These are phyloP conservation scores for Globisporangium echinulatum DNA, from an alignment of 352 stramenopile genomes.

Conservation along the genomic window DNA sequence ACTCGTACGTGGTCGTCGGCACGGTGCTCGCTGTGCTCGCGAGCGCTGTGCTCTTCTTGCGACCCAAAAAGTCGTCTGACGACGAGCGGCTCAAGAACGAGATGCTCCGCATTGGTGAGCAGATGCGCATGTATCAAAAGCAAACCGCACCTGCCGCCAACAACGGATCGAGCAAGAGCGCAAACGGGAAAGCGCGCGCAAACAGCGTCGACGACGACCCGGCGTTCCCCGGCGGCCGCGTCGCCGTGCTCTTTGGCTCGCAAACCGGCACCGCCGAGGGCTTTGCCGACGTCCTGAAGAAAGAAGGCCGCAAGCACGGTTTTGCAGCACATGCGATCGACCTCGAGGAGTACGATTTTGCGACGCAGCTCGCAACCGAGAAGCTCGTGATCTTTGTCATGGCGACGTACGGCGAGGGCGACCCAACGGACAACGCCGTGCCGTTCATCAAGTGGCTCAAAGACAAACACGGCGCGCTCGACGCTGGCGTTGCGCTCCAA, in stretches of 20 bases:
- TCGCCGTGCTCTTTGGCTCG: conserved; percentile 91
- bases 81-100: conserved; percentile 64
- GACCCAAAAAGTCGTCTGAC: conserved; percentile 41
- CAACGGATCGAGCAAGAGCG: not conserved
- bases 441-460: conserved; percentile 92
- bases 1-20: conserved; percentile 64
- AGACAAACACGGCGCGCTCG: conserved; percentile 45
- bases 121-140: conserved; percentile 83
- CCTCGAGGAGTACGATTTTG: conserved; percentile 92
- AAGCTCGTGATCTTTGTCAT: conserved; percentile 91
- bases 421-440: conserved; percentile 96
- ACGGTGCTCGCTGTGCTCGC: conserved; percentile 63
- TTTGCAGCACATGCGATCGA: conserved; percentile 88
- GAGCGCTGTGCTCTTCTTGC: conserved; percentile 54
- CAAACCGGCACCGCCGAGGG: conserved; percentile 66
- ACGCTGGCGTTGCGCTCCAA: not conserved
- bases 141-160: conserved; percentile 21
- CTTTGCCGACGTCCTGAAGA: conserved; percentile 92
- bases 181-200: not conserved
- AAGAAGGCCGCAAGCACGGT: conserved; percentile 83
- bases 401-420: conserved; percentile 97
- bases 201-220: conserved; percentile 27
- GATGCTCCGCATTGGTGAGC: conserved; percentile 64
- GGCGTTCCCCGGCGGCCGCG: conserved; percentile 48
- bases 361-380: conserved; percentile 35